These are phyloP conservation scores for Salvia sclarea DNA, from an alignment of 305 asterid species.

Conservation along the genomic window DNA sequence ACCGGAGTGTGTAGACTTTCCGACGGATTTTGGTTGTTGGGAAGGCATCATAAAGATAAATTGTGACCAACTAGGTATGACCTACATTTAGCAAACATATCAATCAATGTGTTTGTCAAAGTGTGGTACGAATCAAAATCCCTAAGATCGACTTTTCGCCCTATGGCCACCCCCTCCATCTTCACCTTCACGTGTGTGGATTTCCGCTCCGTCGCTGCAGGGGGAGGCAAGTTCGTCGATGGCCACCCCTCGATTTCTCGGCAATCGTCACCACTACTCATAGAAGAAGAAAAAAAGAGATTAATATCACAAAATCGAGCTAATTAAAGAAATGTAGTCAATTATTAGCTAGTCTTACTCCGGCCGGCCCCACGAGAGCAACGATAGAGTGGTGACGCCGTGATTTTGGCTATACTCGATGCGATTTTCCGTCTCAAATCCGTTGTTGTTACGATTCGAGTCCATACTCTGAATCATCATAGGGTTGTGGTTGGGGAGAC, in stretches of 20 bases:
- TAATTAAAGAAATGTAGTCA: too few relatives aligned
- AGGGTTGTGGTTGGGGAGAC: slow-evolving; percentile 46
- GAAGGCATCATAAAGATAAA: not conserved
- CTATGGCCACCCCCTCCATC: slow-evolving; percentile 71
- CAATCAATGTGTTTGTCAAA: slow-evolving; percentile 43
- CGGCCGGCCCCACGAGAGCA: slow-evolving; percentile 40
- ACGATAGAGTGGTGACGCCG: too few relatives aligned
- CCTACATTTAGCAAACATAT: slow-evolving; percentile 60
- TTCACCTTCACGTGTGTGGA: slow-evolving; percentile 63
- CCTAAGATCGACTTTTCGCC: slow-evolving; percentile 59
- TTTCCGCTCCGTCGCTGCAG: slow-evolving; percentile 15
- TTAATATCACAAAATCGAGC: not conserved
- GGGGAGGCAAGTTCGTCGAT: too few relatives aligned
- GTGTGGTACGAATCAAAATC: slow-evolving; percentile 47
- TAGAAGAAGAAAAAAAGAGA: too few relatives aligned
- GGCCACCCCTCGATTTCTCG: slow-evolving; percentile 56
- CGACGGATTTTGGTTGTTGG: not conserved
- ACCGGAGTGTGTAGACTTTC: not conserved
- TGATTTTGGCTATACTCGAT: not conserved
- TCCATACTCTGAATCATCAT: slow-evolving; percentile 26
- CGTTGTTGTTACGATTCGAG: slow-evolving; percentile 9
- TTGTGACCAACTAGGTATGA: too few relatives aligned
- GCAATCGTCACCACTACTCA: slow-evolving; percentile 18
- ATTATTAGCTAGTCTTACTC: not conserved
- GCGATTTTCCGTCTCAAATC: not conserved